phyloP scores from a whole-genome alignment of 2,329 filamentous ascomycete species.

The Cercospora berteroae region DNA sequence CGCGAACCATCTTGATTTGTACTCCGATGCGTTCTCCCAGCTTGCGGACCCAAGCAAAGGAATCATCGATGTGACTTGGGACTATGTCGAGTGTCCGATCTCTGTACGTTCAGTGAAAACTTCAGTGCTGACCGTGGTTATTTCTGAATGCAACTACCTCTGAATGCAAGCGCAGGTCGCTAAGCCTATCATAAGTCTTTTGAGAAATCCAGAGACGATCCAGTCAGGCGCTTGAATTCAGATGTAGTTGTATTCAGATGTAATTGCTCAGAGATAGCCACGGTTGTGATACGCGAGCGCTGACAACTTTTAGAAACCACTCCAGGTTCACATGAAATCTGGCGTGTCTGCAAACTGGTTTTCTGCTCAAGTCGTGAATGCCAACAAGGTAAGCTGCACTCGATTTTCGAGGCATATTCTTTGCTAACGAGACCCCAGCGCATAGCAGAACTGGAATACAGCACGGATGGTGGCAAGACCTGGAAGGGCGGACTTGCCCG shows the following conservation, averaged over 20 bases:
- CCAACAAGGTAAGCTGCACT: slow-evolving; percentile 43
- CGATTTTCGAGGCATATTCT: neutral
- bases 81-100: slow-evolving; percentile 53
- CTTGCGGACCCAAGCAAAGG: slow-evolving; percentile 49
- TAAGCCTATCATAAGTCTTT: too few species aligned
- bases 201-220: too few species aligned
- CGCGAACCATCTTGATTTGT: slow-evolving; percentile 57
- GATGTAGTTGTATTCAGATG: too few species aligned
- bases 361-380: slow-evolving; percentile 64
- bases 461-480: slow-evolving; percentile 24
- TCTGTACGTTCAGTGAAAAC: slow-evolving; percentile 25
- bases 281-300: neutral
- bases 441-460: slow-evolving; percentile 20
- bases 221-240: too few species aligned
- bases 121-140: too few species aligned
- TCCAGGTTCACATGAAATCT: slow-evolving; percentile 55
- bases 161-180: too few species aligned
- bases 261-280: too few species aligned
- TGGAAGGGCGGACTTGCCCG: slow-evolving; percentile 23
- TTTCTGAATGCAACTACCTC: too few species aligned
- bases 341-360: slow-evolving; percentile 56
- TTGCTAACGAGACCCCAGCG: slow-evolving; percentile 16
- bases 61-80: slow-evolving; percentile 52
- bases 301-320: slow-evolving; percentile 26
- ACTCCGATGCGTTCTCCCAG: slow-evolving; percentile 50